phyloP scores from a whole-genome alignment of 2,329 filamentous ascomycete genomes.

The Colletotrichum euphorbiae region DNA sequence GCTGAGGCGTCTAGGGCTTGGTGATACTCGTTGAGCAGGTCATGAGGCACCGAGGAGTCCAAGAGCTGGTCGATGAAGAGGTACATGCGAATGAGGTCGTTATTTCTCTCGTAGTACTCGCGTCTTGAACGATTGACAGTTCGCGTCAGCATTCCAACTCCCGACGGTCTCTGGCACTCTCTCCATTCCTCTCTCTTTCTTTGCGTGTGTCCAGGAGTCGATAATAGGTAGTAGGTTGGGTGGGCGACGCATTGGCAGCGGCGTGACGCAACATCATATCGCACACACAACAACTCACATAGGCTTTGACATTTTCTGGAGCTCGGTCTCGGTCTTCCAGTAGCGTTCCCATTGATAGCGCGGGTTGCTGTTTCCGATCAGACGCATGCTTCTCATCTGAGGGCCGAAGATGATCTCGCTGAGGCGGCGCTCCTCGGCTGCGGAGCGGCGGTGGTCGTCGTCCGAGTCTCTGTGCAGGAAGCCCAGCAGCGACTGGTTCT shows the following conservation, averaged over 20 bases:
- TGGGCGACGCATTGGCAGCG: background rate
- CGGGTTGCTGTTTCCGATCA: slow-evolving; percentile 91
- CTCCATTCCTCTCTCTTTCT: too few relatives aligned
- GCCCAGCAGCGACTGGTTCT: slow-evolving; percentile 33
- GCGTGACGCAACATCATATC: background rate
- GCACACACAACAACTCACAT: slow-evolving; percentile 58
- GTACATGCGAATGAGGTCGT: slow-evolving; percentile 90
- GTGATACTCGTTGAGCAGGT: slow-evolving; percentile 89
- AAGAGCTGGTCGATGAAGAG: slow-evolving; percentile 92
- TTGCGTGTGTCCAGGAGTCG: background rate
- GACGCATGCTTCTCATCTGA: slow-evolving; percentile 82
- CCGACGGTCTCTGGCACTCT: background rate
- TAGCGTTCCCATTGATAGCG: slow-evolving; percentile 89
- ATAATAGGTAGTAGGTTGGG: background rate
- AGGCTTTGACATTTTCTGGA: slow-evolving; percentile 77
- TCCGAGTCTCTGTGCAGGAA: slow-evolving; percentile 43
- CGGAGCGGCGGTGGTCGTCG: slow-evolving; percentile 58
- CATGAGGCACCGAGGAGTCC: slow-evolving; percentile 91
- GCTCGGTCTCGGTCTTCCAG: slow-evolving; percentile 82
- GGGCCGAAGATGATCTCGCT: slow-evolving; percentile 72
- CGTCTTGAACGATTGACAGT: slow-evolving; percentile 60
- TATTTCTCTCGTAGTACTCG: slow-evolving; percentile 89
- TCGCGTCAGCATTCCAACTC: background rate
- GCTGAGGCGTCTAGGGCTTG: slow-evolving; percentile 68
- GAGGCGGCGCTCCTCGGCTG: slow-evolving; percentile 68